Conservation (phyloP, 176 grass and related monocot genomes). For the Oryza glaberrima region DNA sequence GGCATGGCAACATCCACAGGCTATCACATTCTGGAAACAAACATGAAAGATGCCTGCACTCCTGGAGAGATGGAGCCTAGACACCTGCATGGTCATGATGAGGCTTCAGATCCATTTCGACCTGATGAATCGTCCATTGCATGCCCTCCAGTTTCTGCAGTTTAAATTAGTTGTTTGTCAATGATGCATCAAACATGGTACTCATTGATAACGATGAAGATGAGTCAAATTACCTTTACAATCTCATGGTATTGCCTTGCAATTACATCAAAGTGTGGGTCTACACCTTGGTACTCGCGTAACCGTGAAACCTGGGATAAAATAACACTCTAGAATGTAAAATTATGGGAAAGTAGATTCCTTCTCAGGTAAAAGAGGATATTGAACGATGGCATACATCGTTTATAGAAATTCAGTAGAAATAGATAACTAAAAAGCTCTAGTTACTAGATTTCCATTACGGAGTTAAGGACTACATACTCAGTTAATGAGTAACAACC, state of each 20-base stretch:
- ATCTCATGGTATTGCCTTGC: conserved; percentile 97
- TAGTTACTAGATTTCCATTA: background rate
- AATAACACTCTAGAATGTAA: conserved; percentile 10
- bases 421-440: background rate
- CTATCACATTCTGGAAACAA: background rate
- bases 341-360: background rate
- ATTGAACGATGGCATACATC: background rate
- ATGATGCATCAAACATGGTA: background rate
- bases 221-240: conserved; percentile 60
- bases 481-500: background rate
- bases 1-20: background rate
- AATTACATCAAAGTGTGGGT: conserved; percentile 95
- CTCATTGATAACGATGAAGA: background rate
- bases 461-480: background rate
- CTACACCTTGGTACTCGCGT: conserved; percentile 95
- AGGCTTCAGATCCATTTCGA: conserved; percentile 93
- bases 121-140: conserved; percentile 98
- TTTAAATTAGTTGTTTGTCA: conserved; percentile 27
- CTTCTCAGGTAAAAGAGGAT: background rate
- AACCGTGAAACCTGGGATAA: conserved; percentile 79
- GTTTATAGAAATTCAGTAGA: conserved; percentile 13
- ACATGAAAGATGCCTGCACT: background rate
- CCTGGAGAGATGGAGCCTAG: background rate
- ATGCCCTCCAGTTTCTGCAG: conserved; percentile 92
- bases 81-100: conserved; percentile 46